These are phyloP conservation scores for Penstemon davidsonii DNA, from an alignment of 257 asterid genomes.

Conservation along the genomic window DNA sequence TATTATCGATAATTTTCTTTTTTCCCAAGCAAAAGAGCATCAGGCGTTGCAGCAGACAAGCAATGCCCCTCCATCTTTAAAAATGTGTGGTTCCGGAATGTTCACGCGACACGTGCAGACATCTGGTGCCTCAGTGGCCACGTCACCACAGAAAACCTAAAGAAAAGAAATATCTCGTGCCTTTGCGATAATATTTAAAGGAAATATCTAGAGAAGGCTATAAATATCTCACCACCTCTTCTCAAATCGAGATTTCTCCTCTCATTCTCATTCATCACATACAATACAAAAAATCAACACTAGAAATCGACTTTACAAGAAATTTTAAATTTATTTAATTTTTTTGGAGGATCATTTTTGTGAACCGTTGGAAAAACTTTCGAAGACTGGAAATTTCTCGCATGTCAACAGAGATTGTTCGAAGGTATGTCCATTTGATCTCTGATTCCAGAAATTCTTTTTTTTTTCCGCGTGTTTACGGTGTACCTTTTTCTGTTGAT, in stretches of 20 bases:
- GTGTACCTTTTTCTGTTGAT: not conserved
- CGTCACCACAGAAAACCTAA: conserved; percentile 13
- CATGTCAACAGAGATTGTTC: conserved; percentile 2
- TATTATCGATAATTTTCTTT: not conserved
- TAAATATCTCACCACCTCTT: conserved; percentile 23
- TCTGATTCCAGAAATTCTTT: not conserved
- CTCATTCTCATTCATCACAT: not conserved
- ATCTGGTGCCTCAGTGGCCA: conserved; percentile 23
- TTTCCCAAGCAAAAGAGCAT: conserved; percentile 10
- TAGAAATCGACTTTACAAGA: not conserved
- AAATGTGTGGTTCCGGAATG: conserved; percentile 19
- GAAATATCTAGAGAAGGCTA: conserved; percentile 33
- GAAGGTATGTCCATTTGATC: conserved; percentile 34
- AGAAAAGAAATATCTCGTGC: not conserved
- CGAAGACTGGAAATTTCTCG: not conserved
- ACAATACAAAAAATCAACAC: not conserved
- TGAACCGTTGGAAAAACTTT: not conserved
- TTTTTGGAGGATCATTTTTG: not conserved
- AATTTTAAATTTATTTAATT: not conserved
- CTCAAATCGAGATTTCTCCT: not conserved
- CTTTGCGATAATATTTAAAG: not conserved
- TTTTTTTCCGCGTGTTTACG: not conserved
- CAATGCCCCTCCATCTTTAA: not conserved
- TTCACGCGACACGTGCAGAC: conserved; percentile 26
- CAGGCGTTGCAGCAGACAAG: not conserved